phyloP scores from a whole-genome alignment of 164 flowering plant genomes.

The Chimonanthus salicifolius region DNA sequence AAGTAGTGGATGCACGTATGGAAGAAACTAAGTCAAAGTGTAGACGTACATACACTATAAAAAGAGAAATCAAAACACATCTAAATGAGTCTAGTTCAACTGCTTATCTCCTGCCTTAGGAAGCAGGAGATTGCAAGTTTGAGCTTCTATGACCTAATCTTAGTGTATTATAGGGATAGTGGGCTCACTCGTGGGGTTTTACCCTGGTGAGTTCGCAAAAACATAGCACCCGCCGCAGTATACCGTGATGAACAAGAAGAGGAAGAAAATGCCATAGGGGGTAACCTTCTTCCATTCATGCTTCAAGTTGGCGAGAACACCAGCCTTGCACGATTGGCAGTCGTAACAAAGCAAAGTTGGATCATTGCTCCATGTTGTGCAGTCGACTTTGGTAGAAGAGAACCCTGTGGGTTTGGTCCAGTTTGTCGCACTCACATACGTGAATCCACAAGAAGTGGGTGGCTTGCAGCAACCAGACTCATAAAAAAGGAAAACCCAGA shows the following conservation, averaged over 20 bases:
- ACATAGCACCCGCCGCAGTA: too few species aligned
- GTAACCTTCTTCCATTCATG: conserved; percentile 28
- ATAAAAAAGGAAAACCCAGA: background rate
- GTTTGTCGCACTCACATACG: conserved; percentile 14
- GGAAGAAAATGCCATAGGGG: conserved; percentile 13
- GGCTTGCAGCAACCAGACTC: conserved; percentile 37
- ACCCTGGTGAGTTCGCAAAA: background rate
- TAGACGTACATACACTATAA: too few species aligned
- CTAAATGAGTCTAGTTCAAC: too few species aligned
- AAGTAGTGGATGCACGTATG: too few species aligned
- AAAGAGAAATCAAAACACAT: too few species aligned
- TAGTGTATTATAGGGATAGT: too few species aligned
- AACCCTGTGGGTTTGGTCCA: conserved; percentile 23
- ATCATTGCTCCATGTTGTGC: conserved; percentile 23
- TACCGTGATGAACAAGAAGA: conserved; percentile 11
- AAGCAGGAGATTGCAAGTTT: too few species aligned
- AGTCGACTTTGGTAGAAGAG: conserved; percentile 14
- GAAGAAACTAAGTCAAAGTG: too few species aligned
- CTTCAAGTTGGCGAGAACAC: conserved; percentile 31
- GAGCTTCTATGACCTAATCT: too few species aligned
- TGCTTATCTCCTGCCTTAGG: too few species aligned
- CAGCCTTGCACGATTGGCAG: conserved; percentile 49
- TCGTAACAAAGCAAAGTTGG: conserved; percentile 21
- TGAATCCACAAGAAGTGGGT: conserved; percentile 20
- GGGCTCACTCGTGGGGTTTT: too few species aligned